Conservation (phyloP, 352 stramenopile species). For the Globisporangium orthogonon region DNA sequence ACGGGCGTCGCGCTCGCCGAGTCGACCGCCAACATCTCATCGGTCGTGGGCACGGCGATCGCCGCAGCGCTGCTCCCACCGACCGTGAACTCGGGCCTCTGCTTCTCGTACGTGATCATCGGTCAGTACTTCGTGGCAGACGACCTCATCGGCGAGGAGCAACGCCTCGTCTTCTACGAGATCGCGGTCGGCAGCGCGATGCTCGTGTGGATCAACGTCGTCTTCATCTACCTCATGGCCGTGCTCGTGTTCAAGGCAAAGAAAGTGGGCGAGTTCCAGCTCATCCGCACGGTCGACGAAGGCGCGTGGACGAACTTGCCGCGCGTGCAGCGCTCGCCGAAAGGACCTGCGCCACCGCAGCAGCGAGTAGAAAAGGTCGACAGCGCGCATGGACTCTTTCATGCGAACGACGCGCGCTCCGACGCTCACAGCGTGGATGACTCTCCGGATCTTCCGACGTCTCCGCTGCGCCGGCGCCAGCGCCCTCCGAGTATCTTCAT, state of each 20-base stretch:
- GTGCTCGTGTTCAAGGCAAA: constrained; percentile 89
- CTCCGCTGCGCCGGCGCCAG: constrained; percentile 29
- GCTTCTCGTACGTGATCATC: constrained; percentile 82
- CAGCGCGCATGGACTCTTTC: constrained; percentile 21
- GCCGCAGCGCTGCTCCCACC: constrained; percentile 73
- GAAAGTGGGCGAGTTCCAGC: constrained; percentile 78
- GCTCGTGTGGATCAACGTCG: constrained; percentile 84
- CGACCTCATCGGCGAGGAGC: constrained; percentile 72
- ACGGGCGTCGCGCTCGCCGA: constrained; percentile 74
- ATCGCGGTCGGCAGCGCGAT: constrained; percentile 78
- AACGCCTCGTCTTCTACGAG: constrained; percentile 84
- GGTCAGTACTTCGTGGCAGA: constrained; percentile 80
- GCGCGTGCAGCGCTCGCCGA: constrained; percentile 57
- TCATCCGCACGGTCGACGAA: constrained; percentile 75
- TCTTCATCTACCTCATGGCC: constrained; percentile 85
- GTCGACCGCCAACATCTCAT: constrained; percentile 86
- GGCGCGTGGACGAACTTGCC: constrained; percentile 75
- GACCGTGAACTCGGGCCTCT: constrained; percentile 85
- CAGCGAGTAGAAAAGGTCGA: constrained; percentile 19
- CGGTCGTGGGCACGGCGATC: constrained; percentile 86
- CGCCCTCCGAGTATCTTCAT: constrained; percentile 18
- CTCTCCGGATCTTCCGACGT: constrained; percentile 16
- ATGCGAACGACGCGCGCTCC: background rate
- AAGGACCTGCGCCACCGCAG: constrained; percentile 13
- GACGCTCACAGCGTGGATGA: background rate